phyloP scores from a whole-genome alignment of 2,329 filamentous ascomycete genomes.

The Apiospora hydei region DNA sequence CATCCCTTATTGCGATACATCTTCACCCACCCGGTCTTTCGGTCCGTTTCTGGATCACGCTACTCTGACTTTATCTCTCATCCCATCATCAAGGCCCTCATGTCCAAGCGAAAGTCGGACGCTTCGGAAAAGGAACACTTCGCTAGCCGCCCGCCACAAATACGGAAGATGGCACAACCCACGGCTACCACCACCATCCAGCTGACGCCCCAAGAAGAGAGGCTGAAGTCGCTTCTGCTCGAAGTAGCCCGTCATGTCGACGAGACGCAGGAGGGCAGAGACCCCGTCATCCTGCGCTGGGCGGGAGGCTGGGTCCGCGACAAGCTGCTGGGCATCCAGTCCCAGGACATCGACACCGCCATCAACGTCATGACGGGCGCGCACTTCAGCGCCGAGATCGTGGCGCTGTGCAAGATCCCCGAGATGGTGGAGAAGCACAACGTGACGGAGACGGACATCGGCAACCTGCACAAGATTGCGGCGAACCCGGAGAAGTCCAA shows the following conservation, averaged over 20 bases:
- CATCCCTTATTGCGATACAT: background rate
- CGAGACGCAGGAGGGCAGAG: slow-evolving; percentile 51
- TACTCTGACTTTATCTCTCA: background rate
- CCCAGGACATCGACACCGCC: slow-evolving; percentile 84
- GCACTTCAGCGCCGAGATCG: slow-evolving; percentile 73
- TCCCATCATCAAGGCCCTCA: slow-evolving; percentile 28
- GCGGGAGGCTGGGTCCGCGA: slow-evolving; percentile 90
- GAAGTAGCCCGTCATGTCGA: slow-evolving; percentile 80
- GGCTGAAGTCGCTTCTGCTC: slow-evolving; percentile 77
- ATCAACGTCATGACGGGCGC: slow-evolving; percentile 87
- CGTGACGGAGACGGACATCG: slow-evolving; percentile 66
- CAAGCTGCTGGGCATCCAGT: slow-evolving; percentile 75
- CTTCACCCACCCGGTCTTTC: background rate
- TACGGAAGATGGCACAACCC: slow-evolving; percentile 40
- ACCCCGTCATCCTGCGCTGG: slow-evolving; percentile 74
- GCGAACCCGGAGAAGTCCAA: slow-evolving; percentile 97
- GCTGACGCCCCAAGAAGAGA: slow-evolving; percentile 75
- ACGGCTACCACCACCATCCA: slow-evolving; percentile 46
- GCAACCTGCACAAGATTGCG: slow-evolving; percentile 85
- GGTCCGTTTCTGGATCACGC: background rate
- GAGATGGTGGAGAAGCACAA: slow-evolving; percentile 68
- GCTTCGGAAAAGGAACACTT: slow-evolving; percentile 31
- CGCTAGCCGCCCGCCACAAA: slow-evolving; percentile 32
- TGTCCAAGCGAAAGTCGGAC: slow-evolving; percentile 42
- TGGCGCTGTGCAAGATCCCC: slow-evolving; percentile 69